Evolutionary conservation across 306 rosid genomes (phyloP).

Genomic region (Prunus campanulata): DNA sequence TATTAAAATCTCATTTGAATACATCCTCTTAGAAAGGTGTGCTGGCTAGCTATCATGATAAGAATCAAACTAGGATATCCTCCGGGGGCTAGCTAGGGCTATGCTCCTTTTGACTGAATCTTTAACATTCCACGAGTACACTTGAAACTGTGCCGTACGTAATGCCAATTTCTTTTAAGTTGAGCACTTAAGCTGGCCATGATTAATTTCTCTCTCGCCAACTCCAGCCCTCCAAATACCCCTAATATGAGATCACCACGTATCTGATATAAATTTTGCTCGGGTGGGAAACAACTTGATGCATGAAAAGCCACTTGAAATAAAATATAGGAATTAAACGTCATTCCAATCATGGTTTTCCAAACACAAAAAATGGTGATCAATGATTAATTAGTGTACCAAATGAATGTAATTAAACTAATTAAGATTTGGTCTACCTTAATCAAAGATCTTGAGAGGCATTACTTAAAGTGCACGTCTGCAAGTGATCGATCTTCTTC

Average conservation of each 20-base stretch:
- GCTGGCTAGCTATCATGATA: conserved; percentile 1
- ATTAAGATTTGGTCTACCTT: conserved; percentile 13
- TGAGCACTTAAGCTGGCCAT: conserved; percentile 11
- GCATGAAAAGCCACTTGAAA: background rate
- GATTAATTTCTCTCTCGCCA: background rate
- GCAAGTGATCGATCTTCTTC: conserved; percentile 20
- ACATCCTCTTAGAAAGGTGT: background rate
- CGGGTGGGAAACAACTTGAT: background rate
- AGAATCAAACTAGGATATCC: conserved; percentile 9
- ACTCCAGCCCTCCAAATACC: background rate
- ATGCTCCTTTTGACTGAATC: background rate
- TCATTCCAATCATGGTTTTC: conserved; percentile 2
- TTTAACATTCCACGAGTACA: background rate
- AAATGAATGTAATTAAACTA: background rate
- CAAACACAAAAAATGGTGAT: background rate
- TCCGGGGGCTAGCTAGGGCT: background rate
- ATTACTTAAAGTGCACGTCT: conserved; percentile 31
- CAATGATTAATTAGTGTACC: background rate
- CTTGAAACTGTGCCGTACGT: background rate
- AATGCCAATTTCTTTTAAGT: background rate
- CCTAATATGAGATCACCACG: background rate
- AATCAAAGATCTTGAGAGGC: conserved; percentile 13
- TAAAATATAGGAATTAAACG: background rate
- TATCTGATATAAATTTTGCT: background rate
- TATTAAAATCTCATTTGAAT: too few species aligned